Percentiles rank a stretch among this genome's conserved stretches.
These are phyloP conservation scores for Chlamydomonas schloesseri DNA, from an alignment of 139 green algal species.

Conservation along the genomic window DNA sequence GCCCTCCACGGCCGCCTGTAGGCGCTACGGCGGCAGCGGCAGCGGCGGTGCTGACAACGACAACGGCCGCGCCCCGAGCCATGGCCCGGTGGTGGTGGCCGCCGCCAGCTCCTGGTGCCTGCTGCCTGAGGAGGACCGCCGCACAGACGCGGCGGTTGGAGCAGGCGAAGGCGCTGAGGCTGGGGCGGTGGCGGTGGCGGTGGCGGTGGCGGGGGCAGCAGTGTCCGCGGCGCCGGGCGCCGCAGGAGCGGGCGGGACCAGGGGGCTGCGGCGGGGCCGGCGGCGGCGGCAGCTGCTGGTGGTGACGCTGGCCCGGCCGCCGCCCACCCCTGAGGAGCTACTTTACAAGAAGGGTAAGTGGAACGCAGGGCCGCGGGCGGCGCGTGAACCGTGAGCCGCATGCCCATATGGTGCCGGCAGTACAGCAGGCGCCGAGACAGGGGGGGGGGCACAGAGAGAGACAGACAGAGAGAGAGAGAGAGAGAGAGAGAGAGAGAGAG, in stretches of 20 bases:
- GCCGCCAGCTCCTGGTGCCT: no score
- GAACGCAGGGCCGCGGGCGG: no score
- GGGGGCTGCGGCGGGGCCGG: slow-evolving; percentile 15
- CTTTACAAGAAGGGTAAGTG: slow-evolving; percentile 74
- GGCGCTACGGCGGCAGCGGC: no score
- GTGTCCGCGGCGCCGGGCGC: not conserved
- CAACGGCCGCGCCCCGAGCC: no score
- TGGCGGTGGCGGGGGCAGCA: not conserved
- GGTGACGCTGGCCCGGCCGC: slow-evolving; percentile 64
- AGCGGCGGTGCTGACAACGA: no score
- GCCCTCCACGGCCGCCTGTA: no score
- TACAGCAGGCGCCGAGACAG: no score
- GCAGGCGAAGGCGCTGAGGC: not conserved
- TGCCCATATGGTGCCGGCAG: no score
- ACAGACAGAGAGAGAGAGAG: no score
- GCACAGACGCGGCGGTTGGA: slow-evolving; percentile 25
- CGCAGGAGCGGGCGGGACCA: not conserved
- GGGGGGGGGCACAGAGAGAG: no score
- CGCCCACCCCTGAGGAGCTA: slow-evolving; percentile 65
- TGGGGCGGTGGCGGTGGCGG: not conserved
- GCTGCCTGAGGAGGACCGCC: not conserved
- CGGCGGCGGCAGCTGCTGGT: slow-evolving; percentile 47
- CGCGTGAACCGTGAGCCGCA: not conserved
- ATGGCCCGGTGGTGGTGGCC: no score
- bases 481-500: no score